Base-by-base conservation (phyloP, 805 yeast species). In the Teunomyces kruisii region DNA sequence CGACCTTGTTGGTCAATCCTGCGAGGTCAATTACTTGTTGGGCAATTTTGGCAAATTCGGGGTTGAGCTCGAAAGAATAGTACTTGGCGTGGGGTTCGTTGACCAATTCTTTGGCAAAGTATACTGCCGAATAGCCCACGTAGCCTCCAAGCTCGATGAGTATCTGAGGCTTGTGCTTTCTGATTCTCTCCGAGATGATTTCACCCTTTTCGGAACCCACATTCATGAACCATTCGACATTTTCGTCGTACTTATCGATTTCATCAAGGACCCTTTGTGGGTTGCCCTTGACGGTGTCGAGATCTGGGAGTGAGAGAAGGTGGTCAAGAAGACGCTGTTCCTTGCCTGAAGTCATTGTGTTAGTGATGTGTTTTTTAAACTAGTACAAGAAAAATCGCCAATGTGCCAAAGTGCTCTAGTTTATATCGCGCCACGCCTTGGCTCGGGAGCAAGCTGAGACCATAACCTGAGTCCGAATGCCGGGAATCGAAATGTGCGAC, bases 51-150 rank as follows among this genome's bases (percentile, higher is more conserved):
- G 74, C 75, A 46, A 45, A 67, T 19, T 61, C 62, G 3, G 47
- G 54, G 36, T 57, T 62, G 38, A 57, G 43, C 51, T 68, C 74
- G 45, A 67, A 67, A 40, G 65, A 61, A 49, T 57, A 67, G 57
- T 58, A 70, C 40, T 58, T 62, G 7, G 67, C 64, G 15, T 48
- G 49, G 17, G 54, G 53, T 39, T 49, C 58, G 27, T 54, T 47
- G 7, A 50, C 43, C 32, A 68, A 46, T 28, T 56, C 63, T 10
- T 52, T 51, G 3, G 63, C 68, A 45, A 68, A 68, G 26, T 58
- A 55, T 6, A 70, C 55, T 16, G 75, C 75, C 1, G 70, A 63
- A 42, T 68, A 69, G 7, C 72, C 74, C 15, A 65, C 54, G 40
- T 58, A 67, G 22, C 64, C 57, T 15, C 73, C 73, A 42, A 66